phyloP scores from a whole-genome alignment of 2,329 filamentous ascomycete species.

The Apiospora phragmitis region DNA sequence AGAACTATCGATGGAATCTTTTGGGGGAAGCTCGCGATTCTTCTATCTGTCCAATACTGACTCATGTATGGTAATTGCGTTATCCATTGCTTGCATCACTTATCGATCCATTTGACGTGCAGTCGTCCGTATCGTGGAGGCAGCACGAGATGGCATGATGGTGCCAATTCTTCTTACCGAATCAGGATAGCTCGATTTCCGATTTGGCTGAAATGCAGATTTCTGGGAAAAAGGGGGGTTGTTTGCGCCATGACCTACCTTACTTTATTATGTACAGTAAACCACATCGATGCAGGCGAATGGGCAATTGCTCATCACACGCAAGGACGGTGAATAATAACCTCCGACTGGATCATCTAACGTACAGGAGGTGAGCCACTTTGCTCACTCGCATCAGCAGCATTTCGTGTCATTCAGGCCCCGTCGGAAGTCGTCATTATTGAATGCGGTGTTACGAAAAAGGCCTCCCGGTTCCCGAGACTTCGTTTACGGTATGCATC shows the following conservation, averaged over 20 bases:
- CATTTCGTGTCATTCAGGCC: background rate
- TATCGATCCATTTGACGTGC: background rate
- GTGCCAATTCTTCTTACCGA: background rate
- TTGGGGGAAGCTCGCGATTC: background rate
- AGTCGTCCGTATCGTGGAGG: background rate
- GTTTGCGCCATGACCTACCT: background rate
- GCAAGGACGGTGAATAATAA: background rate
- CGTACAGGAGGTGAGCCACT: background rate
- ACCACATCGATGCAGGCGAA: background rate
- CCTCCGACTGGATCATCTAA: background rate
- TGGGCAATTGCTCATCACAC: background rate
- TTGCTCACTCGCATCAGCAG: background rate
- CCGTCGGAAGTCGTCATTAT: background rate
- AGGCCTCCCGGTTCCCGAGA: background rate
- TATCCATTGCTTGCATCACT: background rate
- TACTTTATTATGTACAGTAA: background rate
- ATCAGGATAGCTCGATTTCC: background rate
- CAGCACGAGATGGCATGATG: background rate
- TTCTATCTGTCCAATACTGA: background rate
- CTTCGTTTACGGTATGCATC: background rate
- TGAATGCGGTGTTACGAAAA: background rate
- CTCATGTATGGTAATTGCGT: background rate
- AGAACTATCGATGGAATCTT: background rate
- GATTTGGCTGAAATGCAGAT: background rate
- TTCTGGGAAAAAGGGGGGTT: background rate